Percentiles rank a stretch among this genome's conserved stretches.
phyloP scores from a whole-genome alignment of 768 basidiomycete genomes.

The Boletus barrowsii region DNA sequence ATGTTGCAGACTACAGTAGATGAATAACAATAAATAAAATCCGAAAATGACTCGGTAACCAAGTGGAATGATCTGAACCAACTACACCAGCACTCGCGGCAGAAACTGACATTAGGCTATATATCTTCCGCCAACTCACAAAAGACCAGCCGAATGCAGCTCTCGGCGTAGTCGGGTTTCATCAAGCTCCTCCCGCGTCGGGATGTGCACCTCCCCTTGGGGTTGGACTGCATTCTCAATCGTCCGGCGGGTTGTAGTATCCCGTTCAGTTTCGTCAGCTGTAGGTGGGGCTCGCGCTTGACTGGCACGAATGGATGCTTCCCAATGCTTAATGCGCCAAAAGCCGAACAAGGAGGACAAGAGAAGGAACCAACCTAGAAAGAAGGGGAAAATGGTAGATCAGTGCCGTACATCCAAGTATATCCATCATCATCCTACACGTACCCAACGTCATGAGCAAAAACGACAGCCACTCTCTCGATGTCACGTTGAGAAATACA shows the following conservation, averaged over 20 bases:
- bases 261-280: conserved; percentile 48
- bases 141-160: conserved; percentile 51
- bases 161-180: conserved; percentile 50
- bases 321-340: conserved; percentile 86
- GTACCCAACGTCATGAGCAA: conserved; percentile 84
- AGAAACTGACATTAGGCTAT: conserved; percentile 6
- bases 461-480: conserved; percentile 89
- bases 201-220: conserved; percentile 15
- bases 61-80: not conserved
- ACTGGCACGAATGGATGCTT: conserved; percentile 58
- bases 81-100: not conserved
- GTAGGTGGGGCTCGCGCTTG: conserved; percentile 21
- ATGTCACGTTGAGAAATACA: conserved; percentile 37
- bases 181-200: conserved; percentile 31
- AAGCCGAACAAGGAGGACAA: conserved; percentile 79
- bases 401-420: not conserved
- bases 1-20: conserved; percentile 20
- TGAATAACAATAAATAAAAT: conserved; percentile 14
- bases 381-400: not conserved
- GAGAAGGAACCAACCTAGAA: conserved; percentile 84
- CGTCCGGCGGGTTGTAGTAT: conserved; percentile 48
- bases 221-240: conserved; percentile 51
- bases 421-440: conserved; percentile 9
- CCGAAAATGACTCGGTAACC: not conserved
- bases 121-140: conserved; percentile 29